Conservation (phyloP, 1,139 yeast species). For the Diutina catenulata region DNA sequence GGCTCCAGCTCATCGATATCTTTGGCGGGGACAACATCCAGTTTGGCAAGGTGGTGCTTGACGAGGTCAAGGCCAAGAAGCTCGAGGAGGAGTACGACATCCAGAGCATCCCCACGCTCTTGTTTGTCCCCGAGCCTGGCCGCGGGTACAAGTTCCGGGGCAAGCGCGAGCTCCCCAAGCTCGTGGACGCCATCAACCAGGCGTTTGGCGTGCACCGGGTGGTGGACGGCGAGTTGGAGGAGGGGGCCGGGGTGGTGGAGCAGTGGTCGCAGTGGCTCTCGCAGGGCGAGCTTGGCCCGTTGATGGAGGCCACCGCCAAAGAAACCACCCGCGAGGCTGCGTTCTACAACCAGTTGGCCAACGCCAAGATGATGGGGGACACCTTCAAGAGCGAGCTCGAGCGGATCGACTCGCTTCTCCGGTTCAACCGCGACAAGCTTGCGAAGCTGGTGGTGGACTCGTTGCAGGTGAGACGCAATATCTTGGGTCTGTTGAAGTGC, state of each 20-base stretch:
- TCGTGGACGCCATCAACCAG: constrained; percentile 40
- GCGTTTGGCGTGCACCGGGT: constrained; percentile 42
- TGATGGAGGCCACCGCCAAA: not conserved
- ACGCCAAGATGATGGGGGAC: not conserved
- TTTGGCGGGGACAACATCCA: constrained; percentile 21
- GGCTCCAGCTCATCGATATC: constrained; percentile 23
- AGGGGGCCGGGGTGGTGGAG: constrained; percentile 34
- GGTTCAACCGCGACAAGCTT: not conserved
- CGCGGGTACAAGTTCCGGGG: constrained; percentile 30
- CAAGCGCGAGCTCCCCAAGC: constrained; percentile 26
- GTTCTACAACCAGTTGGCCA: not conserved
- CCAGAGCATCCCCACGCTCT: constrained; percentile 39
- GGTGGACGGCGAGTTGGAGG: constrained; percentile 34
- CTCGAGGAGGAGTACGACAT: constrained; percentile 33
- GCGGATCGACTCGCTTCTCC: not conserved
- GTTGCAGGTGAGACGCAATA: not conserved
- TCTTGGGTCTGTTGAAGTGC: not conserved
- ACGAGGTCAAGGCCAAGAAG: constrained; percentile 20
- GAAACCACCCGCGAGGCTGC: not conserved
- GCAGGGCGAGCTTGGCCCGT: not conserved
- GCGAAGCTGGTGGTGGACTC: not conserved
- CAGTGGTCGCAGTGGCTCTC: not conserved
- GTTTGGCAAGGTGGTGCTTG: constrained; percentile 38
- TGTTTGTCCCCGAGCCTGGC: constrained; percentile 32
- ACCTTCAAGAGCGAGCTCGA: constrained; percentile 1